Percentiles rank a stretch among this genome's conserved stretches.
These are phyloP conservation scores for Hanseniaspora lindneri DNA, from an alignment of 805 yeast species.

Conservation along the genomic window DNA sequence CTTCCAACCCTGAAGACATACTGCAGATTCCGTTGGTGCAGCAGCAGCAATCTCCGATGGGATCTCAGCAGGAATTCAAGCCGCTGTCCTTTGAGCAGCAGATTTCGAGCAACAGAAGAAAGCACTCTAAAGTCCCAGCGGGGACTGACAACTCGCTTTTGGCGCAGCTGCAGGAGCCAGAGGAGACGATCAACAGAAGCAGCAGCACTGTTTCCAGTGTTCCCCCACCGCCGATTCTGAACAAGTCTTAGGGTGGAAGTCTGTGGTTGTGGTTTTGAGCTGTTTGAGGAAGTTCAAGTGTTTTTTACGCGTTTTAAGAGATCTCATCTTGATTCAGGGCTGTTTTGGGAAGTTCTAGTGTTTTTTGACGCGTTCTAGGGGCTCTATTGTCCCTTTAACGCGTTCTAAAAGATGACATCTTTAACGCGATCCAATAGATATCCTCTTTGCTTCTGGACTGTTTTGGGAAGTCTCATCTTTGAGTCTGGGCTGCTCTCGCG, in stretches of 20 bases:
- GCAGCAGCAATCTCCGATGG: neutral
- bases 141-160: neutral
- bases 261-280: no score
- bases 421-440: no score
- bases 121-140: neutral
- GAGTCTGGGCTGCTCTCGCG: no score
- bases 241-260: conserved; percentile 6
- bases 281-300: no score
- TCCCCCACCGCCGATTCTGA: conserved; percentile 12
- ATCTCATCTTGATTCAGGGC: no score
- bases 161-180: conserved; percentile 12
- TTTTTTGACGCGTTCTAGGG: no score
- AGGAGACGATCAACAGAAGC: neutral
- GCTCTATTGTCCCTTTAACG: no score
- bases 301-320: no score
- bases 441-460: no score
- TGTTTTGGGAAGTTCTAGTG: no score
- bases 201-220: neutral
- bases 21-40: neutral
- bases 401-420: no score
- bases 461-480: no score
- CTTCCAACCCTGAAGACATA: conserved; percentile 7
- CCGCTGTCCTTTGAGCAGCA: conserved; percentile 15
- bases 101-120: conserved; percentile 9
- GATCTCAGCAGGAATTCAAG: conserved; percentile 2